phyloP scores from a whole-genome alignment of 2,329 filamentous ascomycete species.

The Leptodontidium sp. region DNA sequence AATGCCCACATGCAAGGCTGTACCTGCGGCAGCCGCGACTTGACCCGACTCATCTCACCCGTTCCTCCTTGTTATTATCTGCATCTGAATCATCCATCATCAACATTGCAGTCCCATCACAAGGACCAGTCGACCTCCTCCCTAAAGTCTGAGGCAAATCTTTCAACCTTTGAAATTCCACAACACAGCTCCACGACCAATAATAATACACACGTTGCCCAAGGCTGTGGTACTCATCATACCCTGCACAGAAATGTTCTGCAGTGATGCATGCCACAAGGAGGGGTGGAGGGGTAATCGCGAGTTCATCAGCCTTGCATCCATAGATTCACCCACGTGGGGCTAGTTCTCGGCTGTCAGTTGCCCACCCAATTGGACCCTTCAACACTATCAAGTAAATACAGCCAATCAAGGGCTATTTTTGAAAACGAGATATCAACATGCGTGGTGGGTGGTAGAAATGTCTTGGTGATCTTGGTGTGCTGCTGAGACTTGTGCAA shows the following conservation, averaged over 20 bases:
- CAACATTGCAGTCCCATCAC: constrained; percentile 21
- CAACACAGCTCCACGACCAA: constrained; percentile 25
- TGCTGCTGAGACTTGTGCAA: not conserved
- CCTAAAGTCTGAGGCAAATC: not conserved
- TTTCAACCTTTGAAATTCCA: not conserved
- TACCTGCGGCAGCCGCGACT: constrained; percentile 6
- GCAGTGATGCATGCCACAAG: constrained; percentile 4
- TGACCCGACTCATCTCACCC: not conserved
- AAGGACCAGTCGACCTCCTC: constrained; percentile 10
- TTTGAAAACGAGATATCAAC: constrained; percentile 5
- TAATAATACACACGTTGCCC: constrained; percentile 38
- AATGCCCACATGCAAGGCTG: constrained; percentile 4
- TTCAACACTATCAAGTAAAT: not conserved
- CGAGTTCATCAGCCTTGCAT: constrained; percentile 14
- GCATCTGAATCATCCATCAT: not conserved
- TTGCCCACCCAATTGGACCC: constrained; percentile 9
- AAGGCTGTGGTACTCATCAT: constrained; percentile 28
- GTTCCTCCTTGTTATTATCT: not conserved
- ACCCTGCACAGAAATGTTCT: not conserved
- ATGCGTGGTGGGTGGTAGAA: constrained; percentile 1
- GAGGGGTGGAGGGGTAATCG: not conserved
- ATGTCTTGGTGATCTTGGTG: constrained; percentile 17
- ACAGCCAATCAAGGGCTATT: not conserved
- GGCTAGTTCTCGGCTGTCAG: constrained; percentile 15
- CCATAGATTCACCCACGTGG: constrained; percentile 10